Percentiles rank a stretch among this genome's conserved stretches.
These are phyloP conservation scores for Peronospora farinosa DNA, from an alignment of 352 stramenopile species.

Conservation along the genomic window DNA sequence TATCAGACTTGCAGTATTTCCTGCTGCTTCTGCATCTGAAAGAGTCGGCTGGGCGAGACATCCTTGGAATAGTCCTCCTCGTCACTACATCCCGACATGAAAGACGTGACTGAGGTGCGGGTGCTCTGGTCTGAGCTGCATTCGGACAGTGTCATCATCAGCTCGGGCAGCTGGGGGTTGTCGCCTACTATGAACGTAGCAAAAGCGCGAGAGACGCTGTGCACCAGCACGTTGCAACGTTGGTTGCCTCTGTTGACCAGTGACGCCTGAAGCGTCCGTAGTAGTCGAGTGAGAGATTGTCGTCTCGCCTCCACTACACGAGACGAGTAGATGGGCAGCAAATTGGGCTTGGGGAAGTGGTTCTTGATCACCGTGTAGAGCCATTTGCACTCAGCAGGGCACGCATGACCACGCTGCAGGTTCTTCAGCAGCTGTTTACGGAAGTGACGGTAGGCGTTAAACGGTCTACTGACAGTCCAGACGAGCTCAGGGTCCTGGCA, in stretches of 20 bases:
- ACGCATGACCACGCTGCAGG: constrained; percentile 24
- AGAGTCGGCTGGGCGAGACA: constrained; percentile 1
- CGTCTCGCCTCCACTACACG: constrained; percentile 18
- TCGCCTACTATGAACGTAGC: constrained; percentile 25
- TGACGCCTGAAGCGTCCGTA: constrained; percentile 26
- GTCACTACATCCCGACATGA: constrained; percentile 12
- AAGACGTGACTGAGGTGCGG: constrained; percentile 14
- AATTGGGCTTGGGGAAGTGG: constrained; percentile 31
- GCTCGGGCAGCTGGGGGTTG: constrained; percentile 17
- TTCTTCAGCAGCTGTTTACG: constrained; percentile 27
- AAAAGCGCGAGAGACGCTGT: constrained; percentile 26
- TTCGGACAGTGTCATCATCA: constrained; percentile 12
- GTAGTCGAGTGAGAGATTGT: constrained; percentile 23
- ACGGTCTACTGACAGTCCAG: constrained; percentile 27
- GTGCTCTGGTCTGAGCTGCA: constrained; percentile 26
- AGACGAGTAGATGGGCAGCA: constrained; percentile 20
- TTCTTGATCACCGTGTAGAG: constrained; percentile 32
- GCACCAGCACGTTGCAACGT: constrained; percentile 26
- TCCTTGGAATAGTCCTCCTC: constrained; percentile 14
- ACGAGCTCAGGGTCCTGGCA: constrained; percentile 13
- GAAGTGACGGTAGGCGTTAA: constrained; percentile 41
- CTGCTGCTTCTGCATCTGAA: constrained; percentile 10
- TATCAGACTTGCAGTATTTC: not conserved
- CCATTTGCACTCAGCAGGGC: constrained; percentile 32
- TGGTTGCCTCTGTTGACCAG: constrained; percentile 33